These are phyloP conservation scores for Helicocarpus griseus DNA, from an alignment of 2,329 filamentous ascomycete species.

Conservation along the genomic window DNA sequence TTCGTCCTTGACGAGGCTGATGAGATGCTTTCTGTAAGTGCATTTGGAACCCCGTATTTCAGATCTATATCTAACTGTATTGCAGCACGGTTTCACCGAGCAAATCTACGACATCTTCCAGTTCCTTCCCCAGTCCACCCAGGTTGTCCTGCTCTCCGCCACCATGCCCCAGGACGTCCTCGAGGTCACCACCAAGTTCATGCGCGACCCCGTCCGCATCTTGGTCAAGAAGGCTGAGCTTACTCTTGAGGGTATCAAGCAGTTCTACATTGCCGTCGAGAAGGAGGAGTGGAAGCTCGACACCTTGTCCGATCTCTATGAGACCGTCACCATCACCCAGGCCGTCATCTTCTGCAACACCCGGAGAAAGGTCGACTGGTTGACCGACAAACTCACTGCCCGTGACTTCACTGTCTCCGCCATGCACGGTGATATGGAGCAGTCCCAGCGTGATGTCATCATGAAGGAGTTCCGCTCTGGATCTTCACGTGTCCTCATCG, in stretches of 20 bases:
- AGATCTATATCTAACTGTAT: not conserved
- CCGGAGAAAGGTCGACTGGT: slow-evolving; percentile 99
- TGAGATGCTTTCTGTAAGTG: slow-evolving; percentile 65
- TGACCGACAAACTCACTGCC: slow-evolving; percentile 96
- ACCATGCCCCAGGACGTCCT: slow-evolving; percentile 99
- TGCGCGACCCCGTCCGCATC: slow-evolving; percentile 98
- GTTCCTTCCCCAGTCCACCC: slow-evolving; percentile 92
- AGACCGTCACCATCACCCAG: slow-evolving; percentile 98
- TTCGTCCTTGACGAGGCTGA: slow-evolving; percentile 99
- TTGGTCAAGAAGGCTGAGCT: slow-evolving; percentile 99
- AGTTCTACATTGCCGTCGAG: slow-evolving; percentile 99
- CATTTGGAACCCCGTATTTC: not conserved
- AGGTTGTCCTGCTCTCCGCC: slow-evolving; percentile 95
- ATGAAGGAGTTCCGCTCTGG: slow-evolving; percentile 99
- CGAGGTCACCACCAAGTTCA: slow-evolving; percentile 99
- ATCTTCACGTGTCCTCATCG: slow-evolving; percentile 95
- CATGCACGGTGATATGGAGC: slow-evolving; percentile 99
- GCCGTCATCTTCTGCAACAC: slow-evolving; percentile 99
- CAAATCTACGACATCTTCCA: slow-evolving; percentile 99
- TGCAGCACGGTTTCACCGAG: slow-evolving; percentile 87
- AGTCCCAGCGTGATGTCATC: slow-evolving; percentile 93
- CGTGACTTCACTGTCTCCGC: slow-evolving; percentile 99
- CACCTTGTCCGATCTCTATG: slow-evolving; percentile 96
- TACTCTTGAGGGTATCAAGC: slow-evolving; percentile 99
- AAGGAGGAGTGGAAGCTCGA: slow-evolving; percentile 99